These are phyloP conservation scores for Parasitella parasitica DNA, from an alignment of 371 early-diverging fungal species.

Conservation along the genomic window DNA sequence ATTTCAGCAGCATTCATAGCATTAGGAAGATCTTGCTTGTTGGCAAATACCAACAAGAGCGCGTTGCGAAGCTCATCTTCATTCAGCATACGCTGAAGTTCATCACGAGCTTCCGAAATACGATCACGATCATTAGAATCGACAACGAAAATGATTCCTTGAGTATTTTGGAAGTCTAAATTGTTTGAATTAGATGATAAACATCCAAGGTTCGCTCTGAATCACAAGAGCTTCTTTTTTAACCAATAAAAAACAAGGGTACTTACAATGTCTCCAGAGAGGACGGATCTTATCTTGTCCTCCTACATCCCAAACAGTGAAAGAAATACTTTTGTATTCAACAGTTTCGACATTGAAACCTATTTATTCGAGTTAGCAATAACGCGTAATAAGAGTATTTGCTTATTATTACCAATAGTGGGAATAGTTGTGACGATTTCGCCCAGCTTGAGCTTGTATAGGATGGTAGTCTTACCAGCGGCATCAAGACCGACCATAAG, in stretches of 20 bases:
- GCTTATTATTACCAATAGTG: constrained; percentile 57
- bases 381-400: not conserved
- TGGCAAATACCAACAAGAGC: constrained; percentile 91
- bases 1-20: constrained; percentile 95
- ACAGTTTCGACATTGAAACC: constrained; percentile 95
- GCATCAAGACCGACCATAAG: constrained; percentile 97
- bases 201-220: constrained; percentile 12
- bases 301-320: constrained; percentile 96
- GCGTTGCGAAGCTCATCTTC: constrained; percentile 95
- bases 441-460: constrained; percentile 84
- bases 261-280: constrained; percentile 56
- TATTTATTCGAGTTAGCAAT: constrained; percentile 25
- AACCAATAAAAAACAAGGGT: not conserved
- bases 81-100: constrained; percentile 84
- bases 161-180: constrained; percentile 88
- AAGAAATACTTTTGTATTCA: constrained; percentile 95
- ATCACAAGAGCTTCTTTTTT: not conserved
- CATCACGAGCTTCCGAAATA: constrained; percentile 83
- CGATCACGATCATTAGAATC: constrained; percentile 94
- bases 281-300: constrained; percentile 69
- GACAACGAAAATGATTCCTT: constrained; percentile 96
- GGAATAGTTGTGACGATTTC: constrained; percentile 98
- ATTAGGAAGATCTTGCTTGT: constrained; percentile 96
- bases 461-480: constrained; percentile 99
- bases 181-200: constrained; percentile 29